Conservation (phyloP, 2,329 filamentous ascomycete species). For the Stylonectria norvegica region DNA sequence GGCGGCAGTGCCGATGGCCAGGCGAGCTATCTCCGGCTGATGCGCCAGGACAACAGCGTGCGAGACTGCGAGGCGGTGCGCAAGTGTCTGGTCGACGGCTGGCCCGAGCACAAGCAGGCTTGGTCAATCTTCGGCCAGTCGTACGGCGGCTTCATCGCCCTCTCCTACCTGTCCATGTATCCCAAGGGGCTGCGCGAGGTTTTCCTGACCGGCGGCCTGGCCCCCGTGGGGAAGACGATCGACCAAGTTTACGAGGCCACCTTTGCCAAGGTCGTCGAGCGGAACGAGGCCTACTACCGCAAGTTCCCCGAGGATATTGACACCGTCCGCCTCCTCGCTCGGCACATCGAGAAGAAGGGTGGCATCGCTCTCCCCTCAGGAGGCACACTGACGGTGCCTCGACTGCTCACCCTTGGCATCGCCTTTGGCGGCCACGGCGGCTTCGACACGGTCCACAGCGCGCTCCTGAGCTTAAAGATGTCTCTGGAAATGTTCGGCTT, state of each 20-base stretch:
- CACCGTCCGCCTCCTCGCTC: slow-evolving; percentile 63
- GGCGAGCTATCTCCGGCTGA: slow-evolving; percentile 75
- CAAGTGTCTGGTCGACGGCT: slow-evolving; percentile 66
- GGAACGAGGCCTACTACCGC: slow-evolving; percentile 75
- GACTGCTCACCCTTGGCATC: slow-evolving; percentile 76
- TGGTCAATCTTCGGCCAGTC: slow-evolving; percentile 90
- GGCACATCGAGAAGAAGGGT: slow-evolving; percentile 58
- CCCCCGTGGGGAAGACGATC: slow-evolving; percentile 67
- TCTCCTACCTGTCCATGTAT: slow-evolving; percentile 80
- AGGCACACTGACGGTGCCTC: slow-evolving; percentile 66
- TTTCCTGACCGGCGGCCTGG: slow-evolving; percentile 81
- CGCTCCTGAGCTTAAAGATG: slow-evolving; percentile 65
- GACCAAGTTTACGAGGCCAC: slow-evolving; percentile 73
- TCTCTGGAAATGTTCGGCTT: slow-evolving; percentile 76
- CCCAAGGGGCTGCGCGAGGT: slow-evolving; percentile 76
- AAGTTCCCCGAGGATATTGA: slow-evolving; percentile 82
- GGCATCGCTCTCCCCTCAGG: slow-evolving; percentile 65
- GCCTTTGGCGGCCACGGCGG: slow-evolving; percentile 76
- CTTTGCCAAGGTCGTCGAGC: slow-evolving; percentile 64
- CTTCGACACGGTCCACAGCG: slow-evolving; percentile 68
- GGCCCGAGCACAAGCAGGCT: slow-evolving; percentile 65
- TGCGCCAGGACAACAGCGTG: slow-evolving; percentile 88
- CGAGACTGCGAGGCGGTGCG: slow-evolving; percentile 85
- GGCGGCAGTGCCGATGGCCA: slow-evolving; percentile 65
- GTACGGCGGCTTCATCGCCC: slow-evolving; percentile 82